Evolutionary conservation across 2,329 filamentous ascomycete genomes (phyloP), one percentile per base, ranked within the genome.

Genomic region (Aspergillus japonicus): DNA sequence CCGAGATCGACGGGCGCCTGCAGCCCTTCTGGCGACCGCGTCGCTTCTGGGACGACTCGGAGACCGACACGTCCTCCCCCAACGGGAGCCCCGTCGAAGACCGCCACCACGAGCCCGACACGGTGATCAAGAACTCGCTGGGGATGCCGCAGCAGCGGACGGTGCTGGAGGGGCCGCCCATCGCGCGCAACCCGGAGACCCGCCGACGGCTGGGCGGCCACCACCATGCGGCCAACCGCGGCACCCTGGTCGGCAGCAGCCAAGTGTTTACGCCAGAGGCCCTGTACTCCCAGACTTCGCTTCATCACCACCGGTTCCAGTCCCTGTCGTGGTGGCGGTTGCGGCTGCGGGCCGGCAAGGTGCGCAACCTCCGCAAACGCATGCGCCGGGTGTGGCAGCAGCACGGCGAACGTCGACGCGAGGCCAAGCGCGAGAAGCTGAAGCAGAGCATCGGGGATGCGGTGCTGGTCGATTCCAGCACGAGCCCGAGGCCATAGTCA

Each of bases 11-110:
- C 56, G 77, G 77, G 48, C 79, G 78, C 47, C 71, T 86, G 5
- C 82, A 87, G 64, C 85, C 86, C 1, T 85, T 87, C 68, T 88
- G 86, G 86, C 80, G 82, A 23, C 86, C 86, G 1, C 81, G 82
- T 42, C 81, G 81, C n/a, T 87, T 87, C 71, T 88, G 85, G 85
- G 84, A 87, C 44, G 83, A 83, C 44, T 73, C 84, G 26, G 75
- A 76, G 51, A 73, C 75, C 11, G 78, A 80, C 44, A 75, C 69
- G 24, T 75, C 78, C 19, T 62, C 78, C n/a, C 61, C 64, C n/a
- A 54, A 53, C 23, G 35, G 11, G 24, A 31, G 24, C 5, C 39
- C 31, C 5, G 51, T 31, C 14, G 10, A 29, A 8, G 26, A 31
- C 48, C 50, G 26, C 23, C 52, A 49, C 24, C 50, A 47, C 2